Evolutionary conservation across 2,329 filamentous ascomycete genomes (phyloP), one percentile per base, ranked within the genome.

Genomic region (Alternaria ventricosa): DNA sequence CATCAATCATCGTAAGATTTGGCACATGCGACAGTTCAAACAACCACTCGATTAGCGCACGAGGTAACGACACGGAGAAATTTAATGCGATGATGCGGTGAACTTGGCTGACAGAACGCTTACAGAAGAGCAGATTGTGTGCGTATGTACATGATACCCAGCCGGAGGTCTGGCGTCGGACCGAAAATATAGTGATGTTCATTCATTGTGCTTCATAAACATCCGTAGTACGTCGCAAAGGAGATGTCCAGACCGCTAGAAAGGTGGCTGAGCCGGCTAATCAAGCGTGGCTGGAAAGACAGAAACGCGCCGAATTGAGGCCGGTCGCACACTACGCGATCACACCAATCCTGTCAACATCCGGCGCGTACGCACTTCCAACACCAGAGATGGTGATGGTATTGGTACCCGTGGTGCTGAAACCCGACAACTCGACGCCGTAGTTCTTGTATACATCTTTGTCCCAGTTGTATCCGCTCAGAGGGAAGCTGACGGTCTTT

Each of bases 381-480:
- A 51, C 55, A 8, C 66, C 69, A 43, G 56, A 63, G 3, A 71
- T 68, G 2, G 63, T 61, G n/a, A 71, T 69, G 3, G 27, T 67
- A 20, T 70, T 71, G 5, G 66, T 49, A 0, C 68, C 61, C 0
- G 66, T 69, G 12, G 68, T 71, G 22, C 61, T 67, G 28, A 71
- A 71, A 0, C 69, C 68, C 43, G 58, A 58, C 27, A 70, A 27
- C 45, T 70, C 66, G 3, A 71, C 69, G 2, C 61, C 61, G 10
- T 69, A 71, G 25, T 46, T 51, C 55, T 69, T 69, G 20, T 36
- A 23, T 9, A 71, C 59, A 18, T 70, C 66, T 36, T 54, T 60
- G 6, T 64, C 61, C 66, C 68, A 71, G 15, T 69, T 69, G 43
- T 71, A 71, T 9, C 69, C 69, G 7, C 57, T 65, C 1, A 71